Evolutionary conservation across 345 rosid species (phyloP), one percentile per base, ranked within the genome.

Genomic region (Tarenaya hassleriana): DNA sequence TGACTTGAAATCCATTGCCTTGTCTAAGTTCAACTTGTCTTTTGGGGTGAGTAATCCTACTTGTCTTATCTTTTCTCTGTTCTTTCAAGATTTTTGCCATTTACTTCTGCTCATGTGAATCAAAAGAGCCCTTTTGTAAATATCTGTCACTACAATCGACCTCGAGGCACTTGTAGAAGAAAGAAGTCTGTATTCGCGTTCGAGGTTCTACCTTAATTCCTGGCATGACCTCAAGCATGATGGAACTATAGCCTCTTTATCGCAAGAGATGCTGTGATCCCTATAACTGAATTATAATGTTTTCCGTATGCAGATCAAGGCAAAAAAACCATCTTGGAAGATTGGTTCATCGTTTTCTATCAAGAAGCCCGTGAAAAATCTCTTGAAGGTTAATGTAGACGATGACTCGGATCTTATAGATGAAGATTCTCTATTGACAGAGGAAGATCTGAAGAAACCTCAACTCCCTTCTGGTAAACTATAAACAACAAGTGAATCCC

Each of bases 391-490:
- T 59, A 77, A 71, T 60, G 20, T 80, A 10, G 84, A 76, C 17
- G 85, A 79, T 34, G 96, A 83, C 53, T 76, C 62, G 49, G 97
- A 89, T 73, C 70, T 92, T 66, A 92, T 92, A 49, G 98, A 88
- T 74, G 98, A 88, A 77, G 98, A 92, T 62, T 76, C 84, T 66
- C 94, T 88, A 16, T 72, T 92, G 60, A 83, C 97, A 10, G 94
- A 75, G 60, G 95, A 84, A 61, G 95, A 84, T 66, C 66, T 84
- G 69, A 82, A 73, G 79, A 88, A 82, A 64, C 95, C 97, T 20
- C 78, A 80, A 38, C 63, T 78, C 58, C 90, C 81, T 37, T 50
- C 45, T 19, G 87, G 94, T 82, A 73, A n/a, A 59, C 63, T 63
- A 41, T 10, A 44, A 55, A 54, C 49, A 31, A 6, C 50, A 39